phyloP scores from a whole-genome alignment of 352 stramenopile species.

The Globisporangium lucens region DNA sequence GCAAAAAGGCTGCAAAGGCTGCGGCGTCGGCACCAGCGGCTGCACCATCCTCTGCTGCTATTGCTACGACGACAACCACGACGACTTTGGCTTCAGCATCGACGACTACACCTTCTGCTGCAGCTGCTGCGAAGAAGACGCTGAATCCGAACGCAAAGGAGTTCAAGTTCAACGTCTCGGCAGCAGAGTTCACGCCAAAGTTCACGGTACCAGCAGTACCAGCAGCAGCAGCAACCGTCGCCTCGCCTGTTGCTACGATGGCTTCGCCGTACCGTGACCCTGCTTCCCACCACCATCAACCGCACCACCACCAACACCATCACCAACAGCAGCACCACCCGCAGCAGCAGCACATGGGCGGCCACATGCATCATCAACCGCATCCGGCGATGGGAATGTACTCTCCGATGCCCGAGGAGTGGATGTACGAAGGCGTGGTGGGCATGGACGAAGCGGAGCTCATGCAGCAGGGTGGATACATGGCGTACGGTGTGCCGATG shows the following conservation, averaged over 20 bases:
- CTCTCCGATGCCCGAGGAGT: constrained; percentile 58
- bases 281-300: constrained; percentile 8
- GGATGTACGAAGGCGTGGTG: constrained; percentile 62
- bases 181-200: constrained; percentile 66
- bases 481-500: constrained; percentile 67
- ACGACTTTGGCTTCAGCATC: constrained; percentile 5
- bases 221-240: constrained; percentile 7
- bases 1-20: constrained; percentile 1
- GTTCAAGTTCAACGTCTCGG: constrained; percentile 76
- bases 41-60: neutral
- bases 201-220: constrained; percentile 24
- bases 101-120: constrained; percentile 1
- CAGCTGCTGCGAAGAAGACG: constrained; percentile 49
- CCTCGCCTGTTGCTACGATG: constrained; percentile 17
- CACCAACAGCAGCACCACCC: constrained; percentile 11
- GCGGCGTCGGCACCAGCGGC: neutral
- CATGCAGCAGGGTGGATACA: constrained; percentile 47
- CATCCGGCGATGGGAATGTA: constrained; percentile 44
- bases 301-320: constrained; percentile 16
- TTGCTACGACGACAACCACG: neutral
- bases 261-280: constrained; percentile 50
- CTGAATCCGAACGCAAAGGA: constrained; percentile 87
- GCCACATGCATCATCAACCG: constrained; percentile 26
- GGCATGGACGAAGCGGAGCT: constrained; percentile 50
- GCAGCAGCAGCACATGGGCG: constrained; percentile 16